phyloP scores from a whole-genome alignment of 208 protist genomes.

The Trypanosoma theileri region DNA sequence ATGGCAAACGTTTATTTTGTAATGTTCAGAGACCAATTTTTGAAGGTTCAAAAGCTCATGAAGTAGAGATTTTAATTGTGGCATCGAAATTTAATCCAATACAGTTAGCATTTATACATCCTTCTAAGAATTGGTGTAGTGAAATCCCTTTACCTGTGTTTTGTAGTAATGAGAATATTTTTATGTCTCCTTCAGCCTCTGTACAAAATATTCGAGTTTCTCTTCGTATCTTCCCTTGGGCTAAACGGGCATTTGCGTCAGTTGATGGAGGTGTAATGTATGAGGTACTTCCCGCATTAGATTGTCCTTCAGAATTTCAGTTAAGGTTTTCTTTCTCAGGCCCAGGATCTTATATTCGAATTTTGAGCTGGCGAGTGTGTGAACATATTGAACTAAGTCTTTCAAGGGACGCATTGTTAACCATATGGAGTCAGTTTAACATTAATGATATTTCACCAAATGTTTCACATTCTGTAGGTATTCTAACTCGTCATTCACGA shows the following conservation, averaged over 20 bases:
- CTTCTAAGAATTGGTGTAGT: constrained; percentile 23
- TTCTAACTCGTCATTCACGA: constrained; percentile 30
- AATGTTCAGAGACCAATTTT: constrained; percentile 39
- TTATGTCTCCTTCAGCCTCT: constrained; percentile 1
- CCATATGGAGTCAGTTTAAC: constrained; percentile 16
- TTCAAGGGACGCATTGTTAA: constrained; percentile 16
- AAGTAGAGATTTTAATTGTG: constrained; percentile 51
- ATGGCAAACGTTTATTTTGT: constrained; percentile 25
- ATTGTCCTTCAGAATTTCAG: constrained; percentile 35
- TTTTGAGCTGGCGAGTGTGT: constrained; percentile 44
- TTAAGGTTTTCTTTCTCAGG: constrained; percentile 45
- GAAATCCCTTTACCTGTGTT: constrained; percentile 27
- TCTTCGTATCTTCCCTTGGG: constrained; percentile 28
- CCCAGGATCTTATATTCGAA: constrained; percentile 38
- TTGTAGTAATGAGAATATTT: constrained; percentile 1
- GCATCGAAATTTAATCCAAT: constrained; percentile 36
- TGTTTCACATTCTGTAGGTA: constrained; percentile 33
- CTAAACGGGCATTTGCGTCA: constrained; percentile 37
- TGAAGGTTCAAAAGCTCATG: constrained; percentile 40
- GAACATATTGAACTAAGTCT: constrained; percentile 7
- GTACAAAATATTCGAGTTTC: constrained; percentile 11
- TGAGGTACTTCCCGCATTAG: constrained; percentile 32
- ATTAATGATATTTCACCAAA: constrained; percentile 36
- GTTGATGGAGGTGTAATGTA: constrained; percentile 47
- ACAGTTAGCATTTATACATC: constrained; percentile 44